phyloP scores from a whole-genome alignment of 345 rosid genomes.

The Eucalyptus cloeziana region DNA sequence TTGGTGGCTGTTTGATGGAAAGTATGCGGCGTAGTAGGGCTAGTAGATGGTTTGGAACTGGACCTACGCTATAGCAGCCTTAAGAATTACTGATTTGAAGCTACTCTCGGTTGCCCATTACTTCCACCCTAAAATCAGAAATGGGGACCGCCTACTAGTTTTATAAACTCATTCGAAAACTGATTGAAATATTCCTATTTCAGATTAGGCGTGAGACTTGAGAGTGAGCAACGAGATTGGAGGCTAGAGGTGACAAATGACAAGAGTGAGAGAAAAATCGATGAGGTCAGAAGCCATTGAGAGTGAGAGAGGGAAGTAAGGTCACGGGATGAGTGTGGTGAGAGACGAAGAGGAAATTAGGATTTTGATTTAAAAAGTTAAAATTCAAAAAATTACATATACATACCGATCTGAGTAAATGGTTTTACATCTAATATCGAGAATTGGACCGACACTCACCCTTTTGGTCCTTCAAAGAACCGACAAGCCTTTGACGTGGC shows the following conservation, averaged over 20 bases:
- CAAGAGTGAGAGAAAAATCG: too few species aligned
- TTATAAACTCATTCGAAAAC: too few species aligned
- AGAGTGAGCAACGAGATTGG: rapidly evolving
- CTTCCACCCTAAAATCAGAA: too few species aligned
- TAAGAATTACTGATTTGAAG: background rate
- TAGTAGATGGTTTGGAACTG: background rate
- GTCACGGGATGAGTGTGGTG: too few species aligned
- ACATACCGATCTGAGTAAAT: rapidly evolving
- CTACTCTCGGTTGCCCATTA: background rate
- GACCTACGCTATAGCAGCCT: too few species aligned
- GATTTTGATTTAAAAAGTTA: too few species aligned
- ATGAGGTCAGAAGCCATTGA: rapidly evolving
- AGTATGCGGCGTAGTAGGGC: background rate
- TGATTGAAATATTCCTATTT: too few species aligned
- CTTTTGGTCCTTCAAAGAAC: background rate
- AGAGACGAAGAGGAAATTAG: too few species aligned
- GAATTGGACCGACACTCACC: background rate
- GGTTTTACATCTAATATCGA: rapidly evolving
- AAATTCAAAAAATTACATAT: too few species aligned
- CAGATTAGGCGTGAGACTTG: too few species aligned
- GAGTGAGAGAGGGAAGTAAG: too few species aligned
- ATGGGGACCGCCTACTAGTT: rapidly evolving
- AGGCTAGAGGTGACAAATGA: too few species aligned
- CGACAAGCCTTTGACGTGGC: background rate
- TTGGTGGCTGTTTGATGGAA: background rate